These are phyloP conservation scores for Kokia cookei DNA, from an alignment of 441 rosid genomes.

Conservation along the genomic window DNA sequence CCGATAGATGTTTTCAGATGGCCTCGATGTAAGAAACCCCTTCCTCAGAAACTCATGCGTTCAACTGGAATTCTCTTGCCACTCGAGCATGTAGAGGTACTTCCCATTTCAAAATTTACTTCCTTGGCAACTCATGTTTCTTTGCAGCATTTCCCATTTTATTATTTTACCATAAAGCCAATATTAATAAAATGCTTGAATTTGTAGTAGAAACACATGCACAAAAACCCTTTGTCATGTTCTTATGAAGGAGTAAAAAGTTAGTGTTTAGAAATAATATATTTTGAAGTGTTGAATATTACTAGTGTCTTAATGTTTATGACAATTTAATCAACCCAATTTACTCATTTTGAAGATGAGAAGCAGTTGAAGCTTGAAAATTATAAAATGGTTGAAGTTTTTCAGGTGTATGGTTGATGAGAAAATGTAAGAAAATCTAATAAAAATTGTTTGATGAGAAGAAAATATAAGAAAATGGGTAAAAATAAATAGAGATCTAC, in stretches of 20 bases:
- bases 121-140: background rate
- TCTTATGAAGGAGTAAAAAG: background rate
- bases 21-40: conserved; percentile 90
- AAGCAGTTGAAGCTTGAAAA: no score
- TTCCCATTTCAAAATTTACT: background rate
- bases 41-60: conserved; percentile 81
- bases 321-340: background rate
- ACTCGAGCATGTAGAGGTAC: conserved; percentile 78
- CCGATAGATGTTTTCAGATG: conserved; percentile 82
- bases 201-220: background rate
- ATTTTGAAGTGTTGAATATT: background rate
- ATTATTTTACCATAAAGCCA: background rate
- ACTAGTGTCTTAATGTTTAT: background rate
- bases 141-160: background rate
- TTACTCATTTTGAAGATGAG: no score
- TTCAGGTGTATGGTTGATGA: no score
- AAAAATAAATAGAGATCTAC: no score
- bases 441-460: no score
- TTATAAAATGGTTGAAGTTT: no score
- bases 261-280: background rate
- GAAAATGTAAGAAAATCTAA: no score
- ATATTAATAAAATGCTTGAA: background rate
- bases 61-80: conserved; percentile 90
- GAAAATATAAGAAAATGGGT: no score
- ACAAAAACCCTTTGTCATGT: background rate